Base-by-base conservation (phyloP, 2,329 filamentous ascomycete species). In the Sarocladiaceae sp. region DNA sequence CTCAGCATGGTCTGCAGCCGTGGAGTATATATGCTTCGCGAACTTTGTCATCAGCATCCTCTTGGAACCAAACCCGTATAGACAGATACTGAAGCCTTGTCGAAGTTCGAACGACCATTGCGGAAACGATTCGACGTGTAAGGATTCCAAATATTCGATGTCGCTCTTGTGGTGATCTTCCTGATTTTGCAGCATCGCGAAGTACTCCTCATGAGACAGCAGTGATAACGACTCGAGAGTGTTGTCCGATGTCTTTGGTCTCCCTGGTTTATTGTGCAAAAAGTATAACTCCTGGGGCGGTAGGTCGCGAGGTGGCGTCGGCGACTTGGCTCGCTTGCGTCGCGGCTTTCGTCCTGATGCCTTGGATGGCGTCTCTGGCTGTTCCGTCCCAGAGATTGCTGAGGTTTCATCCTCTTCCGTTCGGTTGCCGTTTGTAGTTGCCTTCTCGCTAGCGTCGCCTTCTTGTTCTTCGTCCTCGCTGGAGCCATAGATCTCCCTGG, bases 61-160 rank as follows among this genome's bases (percentile, higher is more conserved):
- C 64, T 98, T 98, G 2, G 89, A 95, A 1, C 93, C 93, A 60
- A 88, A 95, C 23, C 93, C 93, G 60, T 94, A 96, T 0, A 96
- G 67, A 58, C 93, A 95, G 43, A 97, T 71, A 56, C 87, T 89
- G 69, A 95, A 97, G 18, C 82, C 82, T 60, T 95, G 81, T 4
- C 81, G 73, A 13, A 97, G 75, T 67, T 98, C 93, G 60, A 97
- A 96, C 1, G 76, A 68, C 93, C 93, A 98, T 60, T 97, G 93
- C 2, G 83, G 77, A 60, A 95, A 97, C 1, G 85, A 88, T 48
- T 85, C 80, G 34, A 80, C 71, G 59, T 97, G 91, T 18, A 95
- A 66, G 6, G 80, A 75, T 52, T 85, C 73, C 20, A 98, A 69
- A 51, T 85, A 84, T 15, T 77, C 71, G 42, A 86, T 77, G 51